A percentile compares a stretch with the other conserved stretches of the same genome.
Conservation (phyloP, 306 rosid species). For the Gastrolobium villosum region DNA sequence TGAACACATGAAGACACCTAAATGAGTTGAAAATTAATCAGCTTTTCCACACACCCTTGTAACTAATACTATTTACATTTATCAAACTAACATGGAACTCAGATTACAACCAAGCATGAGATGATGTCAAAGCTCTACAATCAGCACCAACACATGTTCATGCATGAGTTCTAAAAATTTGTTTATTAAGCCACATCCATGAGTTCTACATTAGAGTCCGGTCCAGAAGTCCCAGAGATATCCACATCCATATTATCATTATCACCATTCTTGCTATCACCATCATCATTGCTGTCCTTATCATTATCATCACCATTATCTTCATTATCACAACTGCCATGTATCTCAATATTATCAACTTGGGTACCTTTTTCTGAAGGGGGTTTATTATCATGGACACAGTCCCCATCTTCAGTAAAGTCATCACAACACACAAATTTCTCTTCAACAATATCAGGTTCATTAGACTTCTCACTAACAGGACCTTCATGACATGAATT, state of each 20-base stretch:
- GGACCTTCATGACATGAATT: conserved; percentile 57
- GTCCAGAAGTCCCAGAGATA: conserved; percentile 52
- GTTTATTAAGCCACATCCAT: conserved; percentile 59
- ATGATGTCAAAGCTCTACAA: conserved; percentile 48
- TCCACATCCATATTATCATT: conserved; percentile 47
- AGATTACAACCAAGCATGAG: conserved; percentile 49
- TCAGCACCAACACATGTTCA: conserved; percentile 42
- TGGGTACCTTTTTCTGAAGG: conserved; percentile 50
- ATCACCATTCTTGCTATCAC: conserved; percentile 32
- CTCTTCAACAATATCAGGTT: conserved; percentile 50
- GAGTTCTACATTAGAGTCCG: conserved; percentile 51
- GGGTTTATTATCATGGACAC: conserved; percentile 49
- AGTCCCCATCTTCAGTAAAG: conserved; percentile 53
- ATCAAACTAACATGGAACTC: conserved; percentile 37
- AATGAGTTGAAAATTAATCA: conserved; percentile 49
- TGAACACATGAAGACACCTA: conserved; percentile 68
- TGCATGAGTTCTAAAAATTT: conserved; percentile 44
- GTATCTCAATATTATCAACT: conserved; percentile 53
- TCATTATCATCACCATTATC: conserved; percentile 53
- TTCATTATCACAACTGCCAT: conserved; percentile 50
- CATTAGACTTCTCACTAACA: conserved; percentile 48
- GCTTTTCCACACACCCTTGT: conserved; percentile 51
- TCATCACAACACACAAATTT: conserved; percentile 51
- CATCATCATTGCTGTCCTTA: conserved; percentile 48
- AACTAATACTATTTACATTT: conserved; percentile 71